Base-by-base conservation (phyloP, 768 basidiomycete species). In the Lentinula guzmanii region DNA sequence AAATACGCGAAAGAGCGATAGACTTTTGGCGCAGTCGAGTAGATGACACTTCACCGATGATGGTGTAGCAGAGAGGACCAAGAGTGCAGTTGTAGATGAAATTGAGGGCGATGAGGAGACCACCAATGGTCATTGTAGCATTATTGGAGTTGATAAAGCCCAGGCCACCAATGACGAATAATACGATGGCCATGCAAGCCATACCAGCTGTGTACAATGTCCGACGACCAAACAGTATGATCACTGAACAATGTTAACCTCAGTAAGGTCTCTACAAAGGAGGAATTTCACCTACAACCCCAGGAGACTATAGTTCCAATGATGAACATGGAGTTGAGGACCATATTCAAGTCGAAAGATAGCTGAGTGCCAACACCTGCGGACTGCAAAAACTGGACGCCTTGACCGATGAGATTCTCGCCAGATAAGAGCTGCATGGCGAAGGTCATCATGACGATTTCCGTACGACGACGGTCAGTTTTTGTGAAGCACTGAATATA, bases 361-460 rank as follows among this genome's bases (percentile, higher is more conserved):
- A 62, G 62, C 10, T 58, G 28, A 21, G 62, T 62, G 2, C 59
- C 60, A 35, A 68, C 56, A 33, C 67, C 67, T 0, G 67, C 67
- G 24, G 65, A 60, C 7, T 50, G 45, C 57, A 68, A 63, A 64
- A 68, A 68, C 55, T 67, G 66, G 1, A 68, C 64, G 11, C 66
- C 67, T 63, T 68, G 67, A 7, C 67, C 67, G 37, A 67, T 64
- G 43, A 68, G 48, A 18, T 68, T 68, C 48, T 68, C 64, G 2
- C 67, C 67, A 5, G 63, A 66, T 6, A 69, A 61, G 1, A 69
- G 63, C 56, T 69, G 68, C 13, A 67, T 67, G 1, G 68, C 68
- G 50, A 69, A 69, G 13, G 66, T 65, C 68, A 69, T 69, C 68
- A 69, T 67, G 5, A 68, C 67, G 31, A 69, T 67, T 58, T 69